Conservation (phyloP, 2,329 filamentous ascomycete genomes). For the Ilyonectria sp. region DNA sequence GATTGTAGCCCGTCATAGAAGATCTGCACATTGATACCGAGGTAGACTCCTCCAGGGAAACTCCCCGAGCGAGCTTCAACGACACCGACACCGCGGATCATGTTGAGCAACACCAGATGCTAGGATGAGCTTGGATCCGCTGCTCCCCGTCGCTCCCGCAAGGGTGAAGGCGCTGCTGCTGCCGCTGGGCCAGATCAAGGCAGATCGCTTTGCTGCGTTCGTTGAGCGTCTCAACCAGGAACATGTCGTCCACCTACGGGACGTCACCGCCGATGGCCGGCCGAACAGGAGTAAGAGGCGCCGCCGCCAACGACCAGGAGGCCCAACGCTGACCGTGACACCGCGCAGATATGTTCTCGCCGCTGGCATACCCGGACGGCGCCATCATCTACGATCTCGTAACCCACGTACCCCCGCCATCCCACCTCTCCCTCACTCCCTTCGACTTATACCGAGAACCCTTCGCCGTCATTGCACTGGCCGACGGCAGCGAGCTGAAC, state of each 20-base stretch:
- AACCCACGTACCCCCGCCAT: constrained; percentile 83
- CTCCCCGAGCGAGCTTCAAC: constrained; percentile 36
- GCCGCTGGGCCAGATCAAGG: constrained; percentile 88
- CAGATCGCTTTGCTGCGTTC: constrained; percentile 84
- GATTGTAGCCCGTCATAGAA: constrained; percentile 21
- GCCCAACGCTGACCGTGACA: constrained; percentile 36
- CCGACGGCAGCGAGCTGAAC: constrained; percentile 82
- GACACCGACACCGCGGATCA: constrained; percentile 46
- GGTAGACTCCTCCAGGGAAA: constrained; percentile 32
- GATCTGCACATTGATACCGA: constrained; percentile 20
- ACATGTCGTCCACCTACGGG: constrained; percentile 86
- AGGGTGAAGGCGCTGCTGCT: constrained; percentile 90
- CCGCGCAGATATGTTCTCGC: constrained; percentile 88
- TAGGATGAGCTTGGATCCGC: constrained; percentile 89
- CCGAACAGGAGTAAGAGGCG: constrained; percentile 82
- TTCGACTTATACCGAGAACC: constrained; percentile 94
- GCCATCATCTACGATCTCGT: constrained; percentile 91
- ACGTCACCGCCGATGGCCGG: constrained; percentile 87
- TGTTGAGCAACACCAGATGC: constrained; percentile 59
- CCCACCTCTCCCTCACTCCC: constrained; percentile 84
- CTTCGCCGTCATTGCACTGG: constrained; percentile 85
- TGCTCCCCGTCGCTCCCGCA: constrained; percentile 92
- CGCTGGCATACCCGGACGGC: constrained; percentile 87
- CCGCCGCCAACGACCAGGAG: constrained; percentile 19
- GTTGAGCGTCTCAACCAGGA: constrained; percentile 83